phyloP scores from a whole-genome alignment of 2,329 filamentous ascomycete species.

The Hypoxylon sp. region DNA sequence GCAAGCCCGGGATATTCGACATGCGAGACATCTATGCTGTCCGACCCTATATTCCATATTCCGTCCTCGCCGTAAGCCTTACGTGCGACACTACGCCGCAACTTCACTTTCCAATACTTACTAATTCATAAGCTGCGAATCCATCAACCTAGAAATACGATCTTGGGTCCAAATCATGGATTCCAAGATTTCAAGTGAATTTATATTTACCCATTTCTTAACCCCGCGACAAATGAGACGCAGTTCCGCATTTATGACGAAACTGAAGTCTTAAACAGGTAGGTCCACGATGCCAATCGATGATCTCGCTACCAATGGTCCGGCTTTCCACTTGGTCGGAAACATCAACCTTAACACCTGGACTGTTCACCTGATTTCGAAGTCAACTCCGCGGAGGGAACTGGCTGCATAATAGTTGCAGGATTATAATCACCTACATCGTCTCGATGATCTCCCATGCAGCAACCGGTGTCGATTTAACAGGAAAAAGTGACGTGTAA shows the following conservation, averaged over 20 bases:
- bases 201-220: conserved; percentile 27
- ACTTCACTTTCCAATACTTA: conserved; percentile 15
- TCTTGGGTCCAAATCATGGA: conserved; percentile 14
- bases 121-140: conserved; percentile 10
- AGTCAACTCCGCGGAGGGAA: conserved; percentile 25
- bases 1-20: conserved; percentile 31
- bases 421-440: conserved; percentile 13
- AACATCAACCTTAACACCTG: conserved; percentile 8
- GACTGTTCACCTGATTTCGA: conserved; percentile 15
- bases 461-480: conserved; percentile 8
- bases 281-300: conserved; percentile 36
- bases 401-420: not conserved
- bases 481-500: conserved; percentile 14
- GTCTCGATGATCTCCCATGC: conserved; percentile 18
- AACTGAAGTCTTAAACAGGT: conserved; percentile 35
- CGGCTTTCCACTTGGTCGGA: conserved; percentile 17
- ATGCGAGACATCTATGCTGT: conserved; percentile 38
- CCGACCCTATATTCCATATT: conserved; percentile 34
- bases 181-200: conserved; percentile 31
- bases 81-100: conserved; percentile 33
- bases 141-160: conserved; percentile 29
- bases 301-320: conserved; percentile 28
- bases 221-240: conserved; percentile 39
- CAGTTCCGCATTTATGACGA: conserved; percentile 44
- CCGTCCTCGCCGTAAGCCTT: conserved; percentile 39